Base-by-base conservation (phyloP, 169 alveolate genomes). In the Plasmodium gonderi region DNA sequence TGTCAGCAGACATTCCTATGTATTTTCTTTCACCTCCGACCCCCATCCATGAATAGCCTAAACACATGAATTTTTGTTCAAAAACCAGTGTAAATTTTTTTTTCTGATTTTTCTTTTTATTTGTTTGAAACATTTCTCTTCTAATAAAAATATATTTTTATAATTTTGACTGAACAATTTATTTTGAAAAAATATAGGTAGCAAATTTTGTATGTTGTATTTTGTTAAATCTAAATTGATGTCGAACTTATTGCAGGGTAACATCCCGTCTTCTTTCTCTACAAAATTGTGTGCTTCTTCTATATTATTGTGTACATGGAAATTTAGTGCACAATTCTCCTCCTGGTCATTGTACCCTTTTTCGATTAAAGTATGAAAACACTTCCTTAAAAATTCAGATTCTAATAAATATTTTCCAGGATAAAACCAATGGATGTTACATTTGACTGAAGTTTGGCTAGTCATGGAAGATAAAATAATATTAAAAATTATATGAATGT, bases 381-480 rank as follows among this genome's bases (percentile, higher is more conserved):
- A 82, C 3, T 17, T 68, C 29, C 83, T 44, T 8, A 82, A 47
- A 47, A 82, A 82, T 36, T 67, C 82, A 3, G 92, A 82, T 5
- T 82, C 77, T 9, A 82, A 69, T 69, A 82, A 69, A 69, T 82
- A 20, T 9, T 54, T 72, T 7, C 92, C 92, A 29, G 92, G 92
- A 26, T 44, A 69, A 42, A 82, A 82, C 92, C 92, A 82, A 54
- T 82, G 75, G 14, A 82, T 82, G 14, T 82, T 69, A 40, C 92
- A 82, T 42, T 82, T 82, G 14, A 82, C 92, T 0, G 92, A 82
- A 31, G 92, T 82, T 6, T 82, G 60, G 76, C 76, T 82, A 29
- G 92, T 82, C 92, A 82, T 82, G 51, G 92, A 82, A 20, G 92
- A 82, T 82, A 82, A 69, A 69, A 82, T 82, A 12, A 82, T 82